These are phyloP conservation scores for Arbutus unedo DNA, from an alignment of 148 eudicot genomes.

Conservation along the genomic window DNA sequence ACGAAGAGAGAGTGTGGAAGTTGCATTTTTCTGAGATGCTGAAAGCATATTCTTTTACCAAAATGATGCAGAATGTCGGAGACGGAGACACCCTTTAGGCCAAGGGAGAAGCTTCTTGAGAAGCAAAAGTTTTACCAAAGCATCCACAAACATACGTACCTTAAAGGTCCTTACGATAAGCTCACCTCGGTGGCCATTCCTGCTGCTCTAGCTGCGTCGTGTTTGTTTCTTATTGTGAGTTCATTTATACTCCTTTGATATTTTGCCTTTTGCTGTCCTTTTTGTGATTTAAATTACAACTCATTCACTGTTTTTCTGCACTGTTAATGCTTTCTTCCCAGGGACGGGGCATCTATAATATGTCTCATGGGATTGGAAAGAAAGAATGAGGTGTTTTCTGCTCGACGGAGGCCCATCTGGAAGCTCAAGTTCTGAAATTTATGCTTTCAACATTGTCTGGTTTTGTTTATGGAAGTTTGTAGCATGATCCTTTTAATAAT, in stretches of 20 bases:
- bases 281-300: background rate
- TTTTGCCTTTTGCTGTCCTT: background rate
- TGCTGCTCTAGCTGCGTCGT: slow-evolving; percentile 60
- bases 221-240: slow-evolving; percentile 65
- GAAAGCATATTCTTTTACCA: background rate
- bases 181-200: slow-evolving; percentile 94
- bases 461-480: slow-evolving; percentile 3
- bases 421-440: slow-evolving; percentile 11
- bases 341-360: slow-evolving; percentile 80
- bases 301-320: background rate
- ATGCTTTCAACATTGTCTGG: background rate
- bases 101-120: slow-evolving; percentile 75
- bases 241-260: background rate
- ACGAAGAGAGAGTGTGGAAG: background rate
- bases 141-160: slow-evolving; percentile 66
- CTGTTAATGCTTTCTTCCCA: slow-evolving; percentile 21
- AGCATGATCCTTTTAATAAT: background rate
- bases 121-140: slow-evolving; percentile 70
- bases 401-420: background rate
- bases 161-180: slow-evolving; percentile 78
- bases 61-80: slow-evolving; percentile 56
- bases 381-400: slow-evolving; percentile 56
- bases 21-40: slow-evolving; percentile 1
- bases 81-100: slow-evolving; percentile 60
- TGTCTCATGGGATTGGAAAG: slow-evolving; percentile 95